Evolutionary conservation across 805 yeast species (phyloP).

Genomic region (Candida maesae): DNA sequence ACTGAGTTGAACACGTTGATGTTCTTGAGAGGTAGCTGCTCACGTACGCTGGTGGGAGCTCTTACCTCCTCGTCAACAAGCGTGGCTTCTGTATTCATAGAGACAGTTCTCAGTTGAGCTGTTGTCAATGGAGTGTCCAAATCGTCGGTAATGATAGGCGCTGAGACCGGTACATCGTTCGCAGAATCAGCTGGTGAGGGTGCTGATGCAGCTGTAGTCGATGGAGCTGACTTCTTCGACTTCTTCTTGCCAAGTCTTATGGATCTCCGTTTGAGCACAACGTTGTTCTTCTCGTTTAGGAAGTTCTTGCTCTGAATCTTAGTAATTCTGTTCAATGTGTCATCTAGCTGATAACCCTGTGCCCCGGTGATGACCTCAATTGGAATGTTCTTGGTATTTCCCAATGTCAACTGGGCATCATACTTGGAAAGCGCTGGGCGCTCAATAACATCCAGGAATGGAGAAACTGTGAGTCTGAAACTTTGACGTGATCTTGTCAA

Average conservation of each 20-base stretch:
- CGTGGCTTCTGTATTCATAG: slow-evolving; percentile 21
- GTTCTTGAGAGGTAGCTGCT: background rate
- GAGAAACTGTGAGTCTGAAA: slow-evolving; percentile 62
- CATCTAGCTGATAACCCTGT: slow-evolving; percentile 11
- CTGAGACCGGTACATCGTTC: no score
- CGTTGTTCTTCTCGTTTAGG: slow-evolving; percentile 22
- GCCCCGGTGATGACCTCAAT: slow-evolving; percentile 20
- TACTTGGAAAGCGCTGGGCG: slow-evolving; percentile 38
- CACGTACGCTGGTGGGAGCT: background rate
- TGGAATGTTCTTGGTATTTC: slow-evolving; percentile 21
- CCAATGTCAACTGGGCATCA: slow-evolving; percentile 16
- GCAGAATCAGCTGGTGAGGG: background rate
- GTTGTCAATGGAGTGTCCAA: background rate
- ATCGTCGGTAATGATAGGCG: no score
- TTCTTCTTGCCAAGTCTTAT: slow-evolving; percentile 20
- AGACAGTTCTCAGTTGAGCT: slow-evolving; percentile 10
- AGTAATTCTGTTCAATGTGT: slow-evolving; percentile 22
- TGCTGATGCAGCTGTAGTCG: background rate
- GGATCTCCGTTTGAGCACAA: slow-evolving; percentile 19
- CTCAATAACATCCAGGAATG: slow-evolving; percentile 53
- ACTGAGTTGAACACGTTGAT: background rate
- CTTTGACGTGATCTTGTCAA: slow-evolving; percentile 77
- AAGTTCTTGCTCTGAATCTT: slow-evolving; percentile 26
- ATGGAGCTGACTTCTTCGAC: background rate
- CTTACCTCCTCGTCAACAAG: slow-evolving; percentile 13